Conservation (phyloP, 257 asterid species). For the Gentiana dahurica region DNA sequence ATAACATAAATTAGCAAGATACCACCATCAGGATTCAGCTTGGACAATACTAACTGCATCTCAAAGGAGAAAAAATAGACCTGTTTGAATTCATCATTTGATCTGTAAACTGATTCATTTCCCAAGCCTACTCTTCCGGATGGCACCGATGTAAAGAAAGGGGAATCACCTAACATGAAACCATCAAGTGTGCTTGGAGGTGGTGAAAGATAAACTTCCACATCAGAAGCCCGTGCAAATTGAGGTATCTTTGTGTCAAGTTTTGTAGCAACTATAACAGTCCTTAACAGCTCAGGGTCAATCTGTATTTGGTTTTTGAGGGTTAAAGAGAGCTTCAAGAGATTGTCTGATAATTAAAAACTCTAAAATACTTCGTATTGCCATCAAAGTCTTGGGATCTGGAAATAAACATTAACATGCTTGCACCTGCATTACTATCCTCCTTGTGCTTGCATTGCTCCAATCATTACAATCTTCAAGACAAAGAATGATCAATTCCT, state of each 20-base stretch:
- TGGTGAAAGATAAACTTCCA: conserved; percentile 90
- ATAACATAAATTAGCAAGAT: no score
- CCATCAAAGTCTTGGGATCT: not conserved
- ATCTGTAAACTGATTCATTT: conserved; percentile 69
- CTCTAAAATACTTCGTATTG: not conserved
- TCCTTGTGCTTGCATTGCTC: conserved; percentile 86
- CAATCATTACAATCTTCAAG: conserved; percentile 95
- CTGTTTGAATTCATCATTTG: conserved; percentile 92
- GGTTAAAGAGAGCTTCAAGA: not conserved
- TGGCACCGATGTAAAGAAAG: conserved; percentile 93
- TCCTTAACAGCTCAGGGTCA: conserved; percentile 92
- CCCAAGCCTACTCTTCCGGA: conserved; percentile 91
- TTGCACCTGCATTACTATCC: conserved; percentile 88
- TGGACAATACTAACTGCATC: not conserved
- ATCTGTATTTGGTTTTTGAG: conserved; percentile 29
- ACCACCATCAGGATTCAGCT: no score
- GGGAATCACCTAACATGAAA: conserved; percentile 91
- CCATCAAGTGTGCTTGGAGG: conserved; percentile 82
- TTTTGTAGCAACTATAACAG: conserved; percentile 83
- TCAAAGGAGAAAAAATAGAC: conserved; percentile 18
- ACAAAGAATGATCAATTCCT: conserved; percentile 82
- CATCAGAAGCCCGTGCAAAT: conserved; percentile 92
- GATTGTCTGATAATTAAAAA: not conserved
- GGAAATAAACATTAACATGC: conserved; percentile 3
- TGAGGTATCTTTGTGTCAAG: conserved; percentile 93